Conservation (phyloP, 2,329 filamentous ascomycete genomes). For the Apiospora pterosperma region DNA sequence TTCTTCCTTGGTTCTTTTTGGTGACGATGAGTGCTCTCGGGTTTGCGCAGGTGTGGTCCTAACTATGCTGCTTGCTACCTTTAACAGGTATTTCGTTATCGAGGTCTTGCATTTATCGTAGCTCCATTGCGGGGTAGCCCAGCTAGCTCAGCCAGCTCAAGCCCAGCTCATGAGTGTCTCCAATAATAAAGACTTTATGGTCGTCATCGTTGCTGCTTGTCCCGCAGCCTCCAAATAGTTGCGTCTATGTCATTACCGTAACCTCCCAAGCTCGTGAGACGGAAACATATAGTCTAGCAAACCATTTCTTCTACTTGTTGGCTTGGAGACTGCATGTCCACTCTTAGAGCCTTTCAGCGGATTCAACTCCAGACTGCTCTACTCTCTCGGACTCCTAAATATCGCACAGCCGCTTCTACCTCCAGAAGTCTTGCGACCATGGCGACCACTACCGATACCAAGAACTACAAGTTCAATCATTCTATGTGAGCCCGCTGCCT, state of each 20-base stretch:
- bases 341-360: constrained; percentile 23
- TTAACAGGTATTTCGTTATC: background rate
- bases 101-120: background rate
- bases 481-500: constrained; percentile 61
- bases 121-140: constrained; percentile 5
- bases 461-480: constrained; percentile 83
- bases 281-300: background rate
- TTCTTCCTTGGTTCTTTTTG: background rate
- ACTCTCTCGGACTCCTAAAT: constrained; percentile 16
- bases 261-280: too few relatives aligned
- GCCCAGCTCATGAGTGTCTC: background rate
- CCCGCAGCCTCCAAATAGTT: too few relatives aligned
- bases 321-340: constrained; percentile 26
- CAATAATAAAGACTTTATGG: background rate
- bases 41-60: too few relatives aligned
- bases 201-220: background rate
- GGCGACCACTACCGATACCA: constrained; percentile 69
- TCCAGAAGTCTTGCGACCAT: constrained; percentile 41
- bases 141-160: background rate
- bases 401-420: background rate
- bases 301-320: background rate
- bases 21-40: too few relatives aligned
- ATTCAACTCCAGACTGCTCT: constrained; percentile 22
- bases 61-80: too few relatives aligned
- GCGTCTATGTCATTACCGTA: too few relatives aligned